Base-by-base conservation (phyloP, 345 rosid species). In the Erucastrum elatum region DNA sequence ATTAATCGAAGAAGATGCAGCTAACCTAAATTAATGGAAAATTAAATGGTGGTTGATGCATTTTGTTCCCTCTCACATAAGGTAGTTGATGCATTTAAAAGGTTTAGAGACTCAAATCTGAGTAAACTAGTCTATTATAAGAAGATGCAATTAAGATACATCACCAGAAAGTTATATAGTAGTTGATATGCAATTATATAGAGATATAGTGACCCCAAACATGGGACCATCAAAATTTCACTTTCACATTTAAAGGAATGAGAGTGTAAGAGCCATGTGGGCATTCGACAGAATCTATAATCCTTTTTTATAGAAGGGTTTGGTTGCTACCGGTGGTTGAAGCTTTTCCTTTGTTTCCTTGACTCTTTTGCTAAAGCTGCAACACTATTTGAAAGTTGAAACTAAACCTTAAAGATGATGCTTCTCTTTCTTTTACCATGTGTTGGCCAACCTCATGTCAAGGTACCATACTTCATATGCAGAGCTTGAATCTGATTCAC, bases 301-400 rank as follows among this genome's bases (percentile, higher is more conserved):
- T 26, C 8, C 61, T 11, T 61, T n/a, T n/a, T 73, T 60, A 34
- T 44, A 60, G 63, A 68, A 66, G 31, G 77, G 64, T 73, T 68
- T 60, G 44, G 70, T 63, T 73, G 30, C 33, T 27, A 64, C 37
- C 69, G n/a, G 41, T 70, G 49, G 44, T 17, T 59, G 74, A 16
- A 46, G 59, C 75, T 68, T 74, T 74, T 74, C 21, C 56, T 64
- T 81, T 53, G 26, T 53, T 81, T 73, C 21, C 59, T 77, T 75
- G 72, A 80, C 69, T 77, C 83, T 78, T 83, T 80, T 72, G 66
- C 64, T 77, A 83, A 80, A 78, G 84, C 86, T 76, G 82, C 77
- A 76, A 68, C 41, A 68, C 63, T 6, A 8, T 21, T 10, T 6
- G 1, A n/a, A n/a, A n/a, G n/a, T n/a, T n/a, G 21, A 21, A 62